Evolutionary conservation across 352 stramenopile genomes (phyloP), one percentile per base, ranked within the genome.

Genomic region (Globisporangium echinulatum): DNA sequence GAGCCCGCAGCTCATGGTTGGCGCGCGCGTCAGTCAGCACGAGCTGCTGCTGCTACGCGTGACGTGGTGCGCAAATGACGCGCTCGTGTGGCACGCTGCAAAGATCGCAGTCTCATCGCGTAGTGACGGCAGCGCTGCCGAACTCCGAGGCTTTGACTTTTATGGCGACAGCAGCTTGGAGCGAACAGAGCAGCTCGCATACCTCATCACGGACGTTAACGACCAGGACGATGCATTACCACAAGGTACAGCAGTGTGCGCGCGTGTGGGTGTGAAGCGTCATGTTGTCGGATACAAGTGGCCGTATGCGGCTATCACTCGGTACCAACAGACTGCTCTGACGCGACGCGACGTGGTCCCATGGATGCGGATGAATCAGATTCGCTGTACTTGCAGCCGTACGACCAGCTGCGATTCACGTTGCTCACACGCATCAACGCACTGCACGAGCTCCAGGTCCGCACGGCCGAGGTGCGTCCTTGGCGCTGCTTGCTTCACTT

Each of bases 341-440:
- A 33, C 25, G 25, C 25, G 25, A 33, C 25, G 25, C 25, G 25
- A 33, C 2, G 49, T 6, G 13, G 5, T 54, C 13, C 11, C 25
- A 7, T 10, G 6, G 33, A 19, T 36, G 25, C 19, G 7, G 14
- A 40, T 47, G 49, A 43, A 37, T 6, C 50, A 82, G 73, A 66
- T n/a, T 82, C 68, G 66, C 46, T 82, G 37, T 78, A 72, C 49
- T 58, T 82, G 6, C 67, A 78, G 53, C 42, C 49, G 10, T 82
- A 78, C 52, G 71, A 82, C 15, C 49, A 72, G 14, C 49, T 80
- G 50, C 15, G 47, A 37, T 79, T 76, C 43, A 63, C 48, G n/a
- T 14, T 10, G 7, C n/a, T 66, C 14, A 43, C 49, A 33, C 25
- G 25, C 36, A 37, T 61, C 6, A 19, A 48, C 3, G 1, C 43